Evolutionary conservation across 2,329 filamentous ascomycete species (phyloP).

Genomic region (Dendryphion nanum): DNA sequence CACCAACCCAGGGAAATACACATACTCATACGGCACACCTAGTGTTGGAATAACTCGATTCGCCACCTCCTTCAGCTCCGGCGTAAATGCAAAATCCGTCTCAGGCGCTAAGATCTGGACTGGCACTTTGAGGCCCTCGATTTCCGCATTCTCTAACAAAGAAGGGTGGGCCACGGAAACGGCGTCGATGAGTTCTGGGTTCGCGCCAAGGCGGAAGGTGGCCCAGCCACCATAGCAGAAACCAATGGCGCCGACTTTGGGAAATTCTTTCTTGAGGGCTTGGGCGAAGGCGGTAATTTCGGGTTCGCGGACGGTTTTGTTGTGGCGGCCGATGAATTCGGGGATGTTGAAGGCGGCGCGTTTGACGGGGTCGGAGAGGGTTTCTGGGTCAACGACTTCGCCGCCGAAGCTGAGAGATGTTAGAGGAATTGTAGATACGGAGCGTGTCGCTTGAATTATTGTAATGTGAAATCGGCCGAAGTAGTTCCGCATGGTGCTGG

Average conservation of each 20-base stretch:
- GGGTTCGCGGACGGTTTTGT: constrained; percentile 38
- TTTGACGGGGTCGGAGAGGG: constrained; percentile 25
- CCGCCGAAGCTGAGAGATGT: constrained; percentile 23
- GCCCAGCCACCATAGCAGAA: constrained; percentile 50
- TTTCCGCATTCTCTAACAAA: constrained; percentile 26
- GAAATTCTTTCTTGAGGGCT: constrained; percentile 33
- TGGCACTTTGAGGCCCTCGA: constrained; percentile 30
- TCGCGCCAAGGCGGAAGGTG: constrained; percentile 27
- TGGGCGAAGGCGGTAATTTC: constrained; percentile 38
- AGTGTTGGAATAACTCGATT: constrained; percentile 22
- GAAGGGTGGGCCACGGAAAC: constrained; percentile 30
- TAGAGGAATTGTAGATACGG: neutral
- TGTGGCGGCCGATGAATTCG: constrained; percentile 40
- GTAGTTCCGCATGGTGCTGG: neutral
- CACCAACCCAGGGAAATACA: constrained; percentile 29
- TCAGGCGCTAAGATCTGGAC: constrained; percentile 33
- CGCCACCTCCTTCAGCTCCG: constrained; percentile 28
- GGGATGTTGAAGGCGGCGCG: constrained; percentile 39
- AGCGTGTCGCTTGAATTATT: neutral
- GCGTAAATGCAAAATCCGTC: constrained; percentile 23
- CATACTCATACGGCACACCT: constrained; percentile 31
- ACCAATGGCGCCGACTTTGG: constrained; percentile 47
- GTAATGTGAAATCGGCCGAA: neutral
- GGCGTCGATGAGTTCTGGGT: constrained; percentile 30
- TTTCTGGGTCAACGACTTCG: constrained; percentile 28